These are phyloP conservation scores for Xenosphaeropsis pyriputrescens DNA, from an alignment of 2,329 filamentous ascomycete species.

Conservation along the genomic window DNA sequence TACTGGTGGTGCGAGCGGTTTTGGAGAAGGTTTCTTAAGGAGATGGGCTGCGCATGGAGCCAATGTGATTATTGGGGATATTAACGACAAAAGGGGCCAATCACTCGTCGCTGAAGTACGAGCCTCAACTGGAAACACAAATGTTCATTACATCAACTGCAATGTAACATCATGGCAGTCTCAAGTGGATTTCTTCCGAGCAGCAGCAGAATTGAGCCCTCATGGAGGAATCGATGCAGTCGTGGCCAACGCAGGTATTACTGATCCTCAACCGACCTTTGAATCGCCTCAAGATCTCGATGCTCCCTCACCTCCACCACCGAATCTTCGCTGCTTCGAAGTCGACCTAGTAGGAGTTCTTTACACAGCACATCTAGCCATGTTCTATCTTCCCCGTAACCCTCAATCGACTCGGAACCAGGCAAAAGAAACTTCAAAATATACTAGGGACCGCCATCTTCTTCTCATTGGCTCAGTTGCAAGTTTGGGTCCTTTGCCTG, in stretches of 20 bases:
- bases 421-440: conserved; percentile 14
- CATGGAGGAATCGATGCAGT: conserved; percentile 44
- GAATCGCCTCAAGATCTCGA: conserved; percentile 26
- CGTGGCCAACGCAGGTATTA: conserved; percentile 53
- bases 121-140: conserved; percentile 21
- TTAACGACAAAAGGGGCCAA: conserved; percentile 38
- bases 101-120: conserved; percentile 37
- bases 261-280: conserved; percentile 25
- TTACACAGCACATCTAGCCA: conserved; percentile 50
- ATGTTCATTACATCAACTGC: conserved; percentile 42
- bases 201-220: conserved; percentile 35
- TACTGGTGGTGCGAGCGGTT: conserved; percentile 47
- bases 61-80: conserved; percentile 47
- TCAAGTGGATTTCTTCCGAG: conserved; percentile 47
- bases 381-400: conserved; percentile 40
- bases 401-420: conserved; percentile 22
- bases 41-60: conserved; percentile 40
- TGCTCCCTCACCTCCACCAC: conserved; percentile 28
- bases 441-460: conserved; percentile 38
- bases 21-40: conserved; percentile 38
- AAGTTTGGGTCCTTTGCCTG: conserved; percentile 29
- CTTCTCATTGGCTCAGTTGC: conserved; percentile 50
- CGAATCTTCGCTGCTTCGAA: conserved; percentile 36
- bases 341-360: conserved; percentile 50
- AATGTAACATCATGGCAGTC: conserved; percentile 52